phyloP scores from a whole-genome alignment of 2,329 filamentous ascomycete species.

The Venturiaceae sp. region DNA sequence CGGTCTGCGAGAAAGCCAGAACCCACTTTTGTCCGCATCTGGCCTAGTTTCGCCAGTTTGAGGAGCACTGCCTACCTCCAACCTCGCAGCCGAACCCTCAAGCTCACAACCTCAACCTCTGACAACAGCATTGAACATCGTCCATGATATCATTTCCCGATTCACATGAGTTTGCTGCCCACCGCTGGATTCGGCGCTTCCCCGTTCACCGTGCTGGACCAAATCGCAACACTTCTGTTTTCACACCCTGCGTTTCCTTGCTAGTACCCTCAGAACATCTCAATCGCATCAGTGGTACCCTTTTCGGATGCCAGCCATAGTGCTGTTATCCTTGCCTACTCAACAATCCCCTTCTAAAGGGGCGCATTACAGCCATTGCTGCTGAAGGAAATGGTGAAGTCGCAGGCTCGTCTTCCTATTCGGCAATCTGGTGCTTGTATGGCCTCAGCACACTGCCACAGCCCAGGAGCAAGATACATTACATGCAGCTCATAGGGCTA shows the following conservation, averaged over 20 bases:
- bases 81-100: neutral
- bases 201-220: neutral
- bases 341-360: neutral
- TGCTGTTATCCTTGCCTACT: neutral
- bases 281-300: neutral
- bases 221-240: neutral
- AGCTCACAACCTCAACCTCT: neutral
- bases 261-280: neutral
- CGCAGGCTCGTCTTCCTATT: neutral
- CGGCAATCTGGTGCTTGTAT: neutral
- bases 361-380: neutral
- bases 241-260: neutral
- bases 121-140: neutral
- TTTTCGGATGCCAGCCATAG: neutral
- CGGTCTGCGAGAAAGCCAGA: neutral
- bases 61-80: neutral
- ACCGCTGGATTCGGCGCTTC: neutral
- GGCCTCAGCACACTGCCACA: neutral
- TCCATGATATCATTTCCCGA: neutral
- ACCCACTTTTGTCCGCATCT: neutral
- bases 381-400: neutral
- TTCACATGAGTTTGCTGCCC: neutral
- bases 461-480: neutral
- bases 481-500: neutral
- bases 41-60: neutral